Percentiles rank a stretch among this genome's conserved stretches.
Conservation (phyloP, 352 stramenopile species). For the Globisporangium abappressorium region DNA sequence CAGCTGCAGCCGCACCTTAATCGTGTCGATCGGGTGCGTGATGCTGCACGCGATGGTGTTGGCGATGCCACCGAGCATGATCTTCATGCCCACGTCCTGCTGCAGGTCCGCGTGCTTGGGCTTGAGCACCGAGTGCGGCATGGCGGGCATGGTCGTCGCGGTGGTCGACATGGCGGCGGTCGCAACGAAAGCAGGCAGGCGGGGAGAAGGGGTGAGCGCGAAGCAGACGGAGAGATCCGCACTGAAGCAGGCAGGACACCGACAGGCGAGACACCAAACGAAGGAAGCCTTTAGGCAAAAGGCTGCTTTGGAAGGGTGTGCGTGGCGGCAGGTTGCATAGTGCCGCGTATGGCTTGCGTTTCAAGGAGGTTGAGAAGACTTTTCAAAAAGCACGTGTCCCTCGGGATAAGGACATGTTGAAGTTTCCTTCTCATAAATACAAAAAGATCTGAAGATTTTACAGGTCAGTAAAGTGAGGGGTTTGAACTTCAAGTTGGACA, state of each 20-base stretch:
- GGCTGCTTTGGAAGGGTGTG: background rate
- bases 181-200: background rate
- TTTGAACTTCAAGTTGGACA: constrained; percentile 12
- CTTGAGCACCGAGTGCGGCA: constrained; percentile 11
- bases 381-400: background rate
- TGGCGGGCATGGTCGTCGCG: background rate
- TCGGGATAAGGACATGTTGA: constrained; percentile 1
- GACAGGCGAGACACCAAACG: background rate
- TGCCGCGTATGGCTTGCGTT: constrained; percentile 7
- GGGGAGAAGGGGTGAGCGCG: constrained; percentile 6
- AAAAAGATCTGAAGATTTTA: background rate
- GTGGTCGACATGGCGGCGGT: constrained; percentile 11
- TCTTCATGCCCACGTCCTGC: constrained; percentile 57
- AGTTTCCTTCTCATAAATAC: background rate
- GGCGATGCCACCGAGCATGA: constrained; percentile 55
- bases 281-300: background rate
- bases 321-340: background rate
- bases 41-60: constrained; percentile 51
- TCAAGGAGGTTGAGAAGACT: background rate
- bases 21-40: constrained; percentile 65
- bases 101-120: constrained; percentile 44
- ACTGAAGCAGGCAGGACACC: constrained; percentile 10
- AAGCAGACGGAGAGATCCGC: constrained; percentile 15
- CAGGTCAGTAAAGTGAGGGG: background rate
- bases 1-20: constrained; percentile 69